Base-by-base conservation (phyloP, 2,329 filamentous ascomycete genomes). In the Colletotrichum gigasporum region DNA sequence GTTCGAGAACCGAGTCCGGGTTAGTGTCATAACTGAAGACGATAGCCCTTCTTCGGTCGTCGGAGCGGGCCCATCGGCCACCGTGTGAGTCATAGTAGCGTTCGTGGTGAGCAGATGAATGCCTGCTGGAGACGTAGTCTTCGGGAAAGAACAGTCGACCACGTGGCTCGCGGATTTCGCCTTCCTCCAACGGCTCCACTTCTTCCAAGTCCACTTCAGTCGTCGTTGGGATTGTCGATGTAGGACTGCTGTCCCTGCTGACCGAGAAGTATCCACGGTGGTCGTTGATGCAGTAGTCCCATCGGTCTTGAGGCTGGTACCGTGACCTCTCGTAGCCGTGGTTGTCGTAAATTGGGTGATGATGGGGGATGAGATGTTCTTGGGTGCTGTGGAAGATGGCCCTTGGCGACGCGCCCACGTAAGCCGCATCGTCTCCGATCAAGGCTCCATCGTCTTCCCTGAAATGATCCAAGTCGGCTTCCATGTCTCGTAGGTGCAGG, bases 381-480 rank as follows among this genome's bases (percentile, higher is more conserved):
- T 67, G 56, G 14, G 22, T 28, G 18, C 48, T 42, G 11, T 47
- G 51, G 10, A 66, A 44, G 16, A 28, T 56, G 63, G 63, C 30
- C 39, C 68, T 41, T 35, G 42, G 52, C 44, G 56, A 35, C 41
- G 41, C n/a, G 5, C 44, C 24, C 28, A 18, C n/a, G 5, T 16
- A 47, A 26, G 50, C 34, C 9, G 18, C n/a, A 7, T 68, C 66
- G 10, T 72, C 69, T 11, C 14, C 35, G 10, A 12, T 18, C 12
- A 39, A n/a, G 11, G 54, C 64, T 6, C 73, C 67, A 16, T 72
- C 67, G 3, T 72, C 69, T 12, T 75, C 74, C 20, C 77, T 78
- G 70, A 88, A 89, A 62, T 83, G 75, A 61, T 85, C 82, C 30
- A 90, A 76, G 65, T 90, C 85, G 2, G 87, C 88, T 69, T 89